A percentile compares a stretch with the other conserved stretches of the same genome.
Conservation (phyloP, 768 basidiomycete genomes). For the Lentinula lateritia region DNA sequence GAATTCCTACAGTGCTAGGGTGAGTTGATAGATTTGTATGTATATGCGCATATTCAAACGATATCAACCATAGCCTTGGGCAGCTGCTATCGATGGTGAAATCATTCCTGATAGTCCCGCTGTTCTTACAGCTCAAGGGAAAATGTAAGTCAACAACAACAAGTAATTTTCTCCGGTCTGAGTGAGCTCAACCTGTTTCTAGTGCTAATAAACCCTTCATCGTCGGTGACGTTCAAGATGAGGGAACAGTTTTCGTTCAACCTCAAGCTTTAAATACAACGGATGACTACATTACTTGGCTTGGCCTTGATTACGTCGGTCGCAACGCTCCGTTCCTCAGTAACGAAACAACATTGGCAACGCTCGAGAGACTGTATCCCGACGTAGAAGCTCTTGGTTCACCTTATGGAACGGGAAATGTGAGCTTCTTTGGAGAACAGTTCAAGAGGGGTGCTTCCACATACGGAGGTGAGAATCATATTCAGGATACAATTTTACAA, state of each 20-base stretch:
- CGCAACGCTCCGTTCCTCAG: not conserved
- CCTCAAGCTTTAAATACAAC: not conserved
- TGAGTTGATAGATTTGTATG: not conserved
- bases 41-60: not conserved
- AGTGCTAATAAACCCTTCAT: conserved; percentile 19
- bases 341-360: not conserved
- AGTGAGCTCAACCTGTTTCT: too few relatives aligned
- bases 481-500: not conserved
- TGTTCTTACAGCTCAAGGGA: conserved; percentile 12
- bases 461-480: not conserved
- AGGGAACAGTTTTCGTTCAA: conserved; percentile 8
- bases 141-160: not conserved
- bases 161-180: not conserved
- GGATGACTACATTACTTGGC: not conserved
- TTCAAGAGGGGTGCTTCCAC: conserved; percentile 22
- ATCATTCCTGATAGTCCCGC: conserved; percentile 18
- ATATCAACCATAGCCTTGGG: conserved; percentile 8
- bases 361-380: conserved; percentile 8
- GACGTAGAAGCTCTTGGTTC: not conserved
- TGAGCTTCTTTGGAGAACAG: conserved; percentile 9
- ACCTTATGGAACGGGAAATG: conserved; percentile 3
- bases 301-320: not conserved
- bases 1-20: not conserved
- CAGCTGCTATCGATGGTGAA: conserved; percentile 18
- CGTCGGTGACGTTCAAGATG: conserved; percentile 19